Percentiles rank a stretch among this genome's conserved stretches.
phyloP scores from a whole-genome alignment of 768 basidiomycete genomes.

The Infundibulicybe gibba region DNA sequence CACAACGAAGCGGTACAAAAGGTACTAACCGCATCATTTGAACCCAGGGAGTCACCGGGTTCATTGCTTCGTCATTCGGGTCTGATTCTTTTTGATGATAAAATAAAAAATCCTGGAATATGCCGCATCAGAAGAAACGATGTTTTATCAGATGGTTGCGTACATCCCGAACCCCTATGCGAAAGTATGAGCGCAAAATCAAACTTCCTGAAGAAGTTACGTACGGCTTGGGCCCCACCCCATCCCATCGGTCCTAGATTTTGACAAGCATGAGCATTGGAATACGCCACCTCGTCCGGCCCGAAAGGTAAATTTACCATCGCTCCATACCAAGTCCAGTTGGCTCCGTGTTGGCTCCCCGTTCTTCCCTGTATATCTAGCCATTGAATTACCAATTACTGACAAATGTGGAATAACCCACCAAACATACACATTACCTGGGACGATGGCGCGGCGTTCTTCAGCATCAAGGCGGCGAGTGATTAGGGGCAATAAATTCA shows the following conservation, averaged over 20 bases:
- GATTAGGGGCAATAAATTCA: slow-evolving; percentile 66
- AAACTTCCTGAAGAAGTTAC: slow-evolving; percentile 31
- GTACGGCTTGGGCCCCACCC: slow-evolving; percentile 83
- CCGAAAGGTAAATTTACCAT: slow-evolving; percentile 41
- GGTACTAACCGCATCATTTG: slow-evolving; percentile 61
- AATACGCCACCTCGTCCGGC: slow-evolving; percentile 3
- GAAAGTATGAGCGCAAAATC: slow-evolving; percentile 6
- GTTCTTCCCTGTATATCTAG: slow-evolving; percentile 56
- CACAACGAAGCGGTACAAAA: background rate
- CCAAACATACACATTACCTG: slow-evolving; percentile 85
- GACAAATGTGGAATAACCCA: slow-evolving; percentile 13
- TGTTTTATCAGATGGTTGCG: slow-evolving; percentile 10
- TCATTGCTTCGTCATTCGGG: slow-evolving; percentile 47
- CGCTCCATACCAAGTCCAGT: slow-evolving; percentile 86
- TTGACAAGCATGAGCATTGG: slow-evolving; percentile 5
- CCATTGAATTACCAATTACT: background rate
- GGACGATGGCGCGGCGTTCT: slow-evolving; percentile 67
- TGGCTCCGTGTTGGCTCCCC: slow-evolving; percentile 76
- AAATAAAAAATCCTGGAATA: slow-evolving; percentile 70
- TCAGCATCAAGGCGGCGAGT: slow-evolving; percentile 81
- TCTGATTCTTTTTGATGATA: slow-evolving; percentile 80
- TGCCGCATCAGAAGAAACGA: slow-evolving; percentile 9
- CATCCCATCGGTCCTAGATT: slow-evolving; percentile 54
- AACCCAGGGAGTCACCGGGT: slow-evolving; percentile 70
- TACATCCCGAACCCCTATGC: slow-evolving; percentile 50